Evolutionary conservation across 1,284 basidiomycete species (phyloP), one percentile per base, ranked within the genome.

Genomic region (Cystobasidium slooffiae): DNA sequence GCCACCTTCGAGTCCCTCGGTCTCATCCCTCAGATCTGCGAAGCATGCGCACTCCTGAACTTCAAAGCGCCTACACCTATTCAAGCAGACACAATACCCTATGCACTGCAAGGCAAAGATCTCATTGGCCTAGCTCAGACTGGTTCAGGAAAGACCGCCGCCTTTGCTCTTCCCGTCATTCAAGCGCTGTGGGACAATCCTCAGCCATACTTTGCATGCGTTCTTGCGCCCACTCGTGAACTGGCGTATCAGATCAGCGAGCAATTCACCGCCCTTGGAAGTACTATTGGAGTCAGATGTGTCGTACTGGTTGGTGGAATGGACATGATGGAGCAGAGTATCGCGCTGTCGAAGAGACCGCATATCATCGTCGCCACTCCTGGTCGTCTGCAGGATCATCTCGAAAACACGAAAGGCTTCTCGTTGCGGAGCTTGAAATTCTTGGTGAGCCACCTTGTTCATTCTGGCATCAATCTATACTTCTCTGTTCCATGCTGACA

Each of bases 341-440:
- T 99, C 76, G 93, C 94, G 7, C 87, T 99, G 56, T 93, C 94
- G 16, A 99, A 97, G 84, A 87, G 88, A 83, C 95, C 95, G 1
- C 95, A 99, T 83, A 87, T 99, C 59, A 88, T 99, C 55, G 94
- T 99, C n/a, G 96, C 95, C 37, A 99, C 97, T 0, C 97, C 97
- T 0, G 97, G 97, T 77, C 88, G 97, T 75, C 84, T 99, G 79
- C 88, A 95, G 80, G 94, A 98, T 82, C 97, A 99, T 83, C 84
- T 99, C 63, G 95, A 99, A 82, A 96, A 96, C 80, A 99, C 97
- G 3, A 99, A 99, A 82, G 97, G 97, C 0, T 99, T 99, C 83
- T 94, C 89, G 78, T 83, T 99, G 78, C 87, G 93, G 79, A 87
- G 85, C 14, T 84, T 99, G 72, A 92, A 94, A 82, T 99, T 94